phyloP scores from a whole-genome alignment of 345 rosid species.

The Murraya paniculata region DNA sequence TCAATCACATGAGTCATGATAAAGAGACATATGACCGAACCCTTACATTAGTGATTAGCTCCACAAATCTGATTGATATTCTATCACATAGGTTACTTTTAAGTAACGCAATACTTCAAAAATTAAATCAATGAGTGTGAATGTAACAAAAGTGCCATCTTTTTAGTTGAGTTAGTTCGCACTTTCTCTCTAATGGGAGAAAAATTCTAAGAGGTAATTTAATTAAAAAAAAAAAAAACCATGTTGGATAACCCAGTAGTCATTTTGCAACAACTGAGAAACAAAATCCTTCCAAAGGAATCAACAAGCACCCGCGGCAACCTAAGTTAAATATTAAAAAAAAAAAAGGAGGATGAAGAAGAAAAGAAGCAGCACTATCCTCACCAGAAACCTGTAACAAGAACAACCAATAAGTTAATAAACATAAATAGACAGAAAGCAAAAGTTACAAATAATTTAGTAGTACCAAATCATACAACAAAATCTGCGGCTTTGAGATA shows the following conservation, averaged over 20 bases:
- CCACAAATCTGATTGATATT: not conserved
- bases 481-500: not conserved
- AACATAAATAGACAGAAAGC: not conserved
- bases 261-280: not conserved
- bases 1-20: too few relatives aligned
- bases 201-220: too few relatives aligned
- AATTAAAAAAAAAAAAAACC: too few relatives aligned
- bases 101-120: not conserved
- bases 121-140: not conserved
- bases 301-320: not conserved
- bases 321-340: not conserved
- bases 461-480: not conserved
- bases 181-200: too few relatives aligned
- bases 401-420: not conserved
- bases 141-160: too few relatives aligned
- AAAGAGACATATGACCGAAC: not conserved
- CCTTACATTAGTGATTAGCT: not conserved
- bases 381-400: conserved; percentile 5
- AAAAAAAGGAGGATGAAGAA: too few relatives aligned
- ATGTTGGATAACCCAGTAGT: not conserved
- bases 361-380: not conserved
- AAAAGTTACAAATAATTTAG: not conserved
- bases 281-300: not conserved
- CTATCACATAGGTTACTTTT: not conserved
- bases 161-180: too few relatives aligned